phyloP scores from a whole-genome alignment of 2,329 filamentous ascomycete species.

The Myriosclerotinia duriaeana region DNA sequence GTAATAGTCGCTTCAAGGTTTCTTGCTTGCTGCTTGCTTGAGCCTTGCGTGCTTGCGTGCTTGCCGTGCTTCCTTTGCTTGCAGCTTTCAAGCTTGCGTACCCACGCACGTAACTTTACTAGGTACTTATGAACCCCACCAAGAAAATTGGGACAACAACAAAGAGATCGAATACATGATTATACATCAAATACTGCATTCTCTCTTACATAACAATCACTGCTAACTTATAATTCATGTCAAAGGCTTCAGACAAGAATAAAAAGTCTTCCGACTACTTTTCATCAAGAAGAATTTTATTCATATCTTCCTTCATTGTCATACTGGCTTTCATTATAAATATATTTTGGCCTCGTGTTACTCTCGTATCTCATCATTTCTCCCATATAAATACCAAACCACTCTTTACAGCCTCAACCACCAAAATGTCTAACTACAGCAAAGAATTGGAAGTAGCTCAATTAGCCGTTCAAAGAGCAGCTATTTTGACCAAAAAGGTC shows the following conservation, averaged over 20 bases:
- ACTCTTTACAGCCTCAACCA: conserved; percentile 28
- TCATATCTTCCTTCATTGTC: conserved; percentile 35
- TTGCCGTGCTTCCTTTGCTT: conserved; percentile 1
- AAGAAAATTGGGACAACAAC: conserved; percentile 19
- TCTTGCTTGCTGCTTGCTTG: conserved; percentile 1
- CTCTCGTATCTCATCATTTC: conserved; percentile 38
- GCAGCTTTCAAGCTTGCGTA: conserved; percentile 8
- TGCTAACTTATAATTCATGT: not conserved
- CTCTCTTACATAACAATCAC: not conserved
- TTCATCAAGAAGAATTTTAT: conserved; percentile 28
- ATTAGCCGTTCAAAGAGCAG: conserved; percentile 82
- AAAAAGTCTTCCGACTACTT: not conserved
- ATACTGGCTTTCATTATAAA: conserved; percentile 37
- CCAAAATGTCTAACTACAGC: conserved; percentile 55
- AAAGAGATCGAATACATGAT: conserved; percentile 6
- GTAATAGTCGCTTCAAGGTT: not conserved
- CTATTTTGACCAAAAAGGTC: conserved; percentile 72
- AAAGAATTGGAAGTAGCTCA: conserved; percentile 81
- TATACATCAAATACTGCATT: conserved; percentile 2
- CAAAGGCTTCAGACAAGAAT: not conserved
- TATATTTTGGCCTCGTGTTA: conserved; percentile 37
- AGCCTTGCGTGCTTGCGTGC: conserved; percentile 5
- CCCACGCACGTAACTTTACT: too few species aligned
- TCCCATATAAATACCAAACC: conserved; percentile 25
- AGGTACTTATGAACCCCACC: conserved; percentile 1